Base-by-base conservation (phyloP, 257 asterid species). In the Solanum lycopersicoides region DNA sequence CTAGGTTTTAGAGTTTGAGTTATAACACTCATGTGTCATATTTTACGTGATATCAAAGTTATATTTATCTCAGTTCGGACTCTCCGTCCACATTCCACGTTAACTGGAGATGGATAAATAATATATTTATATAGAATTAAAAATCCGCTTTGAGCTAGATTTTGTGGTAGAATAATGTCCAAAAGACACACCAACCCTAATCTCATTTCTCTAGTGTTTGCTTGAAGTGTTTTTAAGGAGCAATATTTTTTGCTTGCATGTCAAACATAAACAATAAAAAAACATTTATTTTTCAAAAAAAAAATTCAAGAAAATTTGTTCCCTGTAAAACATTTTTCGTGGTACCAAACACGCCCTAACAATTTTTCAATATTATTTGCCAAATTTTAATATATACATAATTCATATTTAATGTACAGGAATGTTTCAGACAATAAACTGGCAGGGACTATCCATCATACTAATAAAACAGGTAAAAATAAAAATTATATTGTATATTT, bases 371-470 rank as follows among this genome's bases (percentile, higher is more conserved):
- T 72, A 34, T 23, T 72, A 72, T 21, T 72, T 18, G n/a, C 79
- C 47, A 11, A 35, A 35, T 39, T 71, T 71, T 71, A 21, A 74
- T 74, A 35, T 35, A 5, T 35, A 35, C 39, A 11, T 74, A 50
- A 74, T 74, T 37, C 32, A 37, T 50, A 2, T 74, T 18, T 35
- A 20, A 20, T 45, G 41, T 45, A 79, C 91, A 92, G 95, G 89
- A 60, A 92, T 73, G 88, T 92, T 45, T 89, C 91, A 21, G 35
- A 87, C 89, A 92, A 92, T 87, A 72, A 63, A 6, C 76, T 92
- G 86, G 88, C 79, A 18, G 93, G 95, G 72, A 87, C 91, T 45
- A 35, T 86, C 20, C 53, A 25, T 79, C 42, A 37, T 25, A 5
- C 65, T 45, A 79, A 44, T 9, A 32, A 45, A 45, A 45, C 41